Conservation (phyloP, 345 rosid species). For the Durio zibethinus region DNA sequence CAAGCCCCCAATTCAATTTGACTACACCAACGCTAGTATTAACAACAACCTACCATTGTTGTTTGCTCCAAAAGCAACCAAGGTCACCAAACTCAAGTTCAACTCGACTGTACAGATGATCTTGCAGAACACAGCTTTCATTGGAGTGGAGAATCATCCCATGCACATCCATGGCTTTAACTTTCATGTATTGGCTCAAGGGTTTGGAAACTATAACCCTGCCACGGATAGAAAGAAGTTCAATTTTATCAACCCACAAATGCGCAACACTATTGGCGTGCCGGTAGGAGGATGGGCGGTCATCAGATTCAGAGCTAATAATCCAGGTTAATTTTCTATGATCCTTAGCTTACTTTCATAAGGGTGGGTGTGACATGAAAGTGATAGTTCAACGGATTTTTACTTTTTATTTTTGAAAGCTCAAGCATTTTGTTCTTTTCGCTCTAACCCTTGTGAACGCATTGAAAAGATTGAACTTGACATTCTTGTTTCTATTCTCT, state of each 20-base stretch:
- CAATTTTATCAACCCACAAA: conserved; percentile 56
- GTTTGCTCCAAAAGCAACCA: conserved; percentile 53
- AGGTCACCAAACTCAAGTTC: conserved; percentile 55
- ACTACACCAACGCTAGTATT: conserved; percentile 49
- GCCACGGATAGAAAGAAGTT: conserved; percentile 21
- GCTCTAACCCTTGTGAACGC: not conserved
- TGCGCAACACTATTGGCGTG: conserved; percentile 65
- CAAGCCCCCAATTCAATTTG: conserved; percentile 51
- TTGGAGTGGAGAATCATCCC: conserved; percentile 67
- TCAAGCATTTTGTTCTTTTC: no score
- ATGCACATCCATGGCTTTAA: conserved; percentile 79
- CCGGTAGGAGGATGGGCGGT: conserved; percentile 31
- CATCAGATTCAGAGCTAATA: conserved; percentile 20
- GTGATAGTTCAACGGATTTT: not conserved
- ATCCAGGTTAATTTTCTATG: conserved; percentile 52
- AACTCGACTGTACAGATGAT: conserved; percentile 69
- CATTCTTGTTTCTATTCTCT: not conserved
- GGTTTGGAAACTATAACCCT: conserved; percentile 28
- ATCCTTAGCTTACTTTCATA: not conserved
- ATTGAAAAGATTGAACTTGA: not conserved
- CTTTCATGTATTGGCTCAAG: conserved; percentile 79
- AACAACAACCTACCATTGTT: conserved; percentile 24
- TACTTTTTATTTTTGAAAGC: no score
- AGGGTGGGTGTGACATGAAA: no score
- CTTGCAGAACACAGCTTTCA: conserved; percentile 61